phyloP scores from a whole-genome alignment of 352 stramenopile species.

The Phytophthora colocasiae region DNA sequence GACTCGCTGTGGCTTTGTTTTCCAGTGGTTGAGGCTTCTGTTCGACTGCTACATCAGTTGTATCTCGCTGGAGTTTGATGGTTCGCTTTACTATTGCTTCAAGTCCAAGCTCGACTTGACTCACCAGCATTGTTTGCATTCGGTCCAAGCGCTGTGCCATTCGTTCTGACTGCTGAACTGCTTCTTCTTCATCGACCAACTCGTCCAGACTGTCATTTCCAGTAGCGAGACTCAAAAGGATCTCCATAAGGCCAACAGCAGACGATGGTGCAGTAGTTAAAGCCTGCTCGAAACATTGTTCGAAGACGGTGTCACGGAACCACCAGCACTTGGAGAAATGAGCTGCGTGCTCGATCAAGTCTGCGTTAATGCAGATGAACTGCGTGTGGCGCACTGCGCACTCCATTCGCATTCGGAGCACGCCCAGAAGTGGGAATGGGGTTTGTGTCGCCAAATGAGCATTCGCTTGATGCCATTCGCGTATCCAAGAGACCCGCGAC shows the following conservation, averaged over 20 bases:
- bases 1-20: conserved; percentile 18
- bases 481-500: conserved; percentile 42
- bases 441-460: conserved; percentile 34
- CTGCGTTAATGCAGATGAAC: conserved; percentile 42
- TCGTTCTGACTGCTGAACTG: conserved; percentile 16
- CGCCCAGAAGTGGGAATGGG: conserved; percentile 22
- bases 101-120: conserved; percentile 41
- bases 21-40: conserved; percentile 17
- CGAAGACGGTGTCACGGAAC: conserved; percentile 43
- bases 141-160: conserved; percentile 30
- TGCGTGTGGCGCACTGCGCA: conserved; percentile 49
- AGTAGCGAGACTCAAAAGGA: conserved; percentile 36
- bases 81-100: conserved; percentile 29
- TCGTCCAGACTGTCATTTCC: conserved; percentile 45
- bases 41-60: neutral
- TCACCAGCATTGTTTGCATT: conserved; percentile 35
- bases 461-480: conserved; percentile 72
- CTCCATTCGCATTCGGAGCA: conserved; percentile 47
- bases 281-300: conserved; percentile 35
- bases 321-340: conserved; percentile 65
- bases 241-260: conserved; percentile 37
- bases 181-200: conserved; percentile 45
- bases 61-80: conserved; percentile 25
- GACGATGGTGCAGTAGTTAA: conserved; percentile 5
- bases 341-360: conserved; percentile 39